Conservation (phyloP, 345 rosid genomes). For the Brassica carinata region DNA sequence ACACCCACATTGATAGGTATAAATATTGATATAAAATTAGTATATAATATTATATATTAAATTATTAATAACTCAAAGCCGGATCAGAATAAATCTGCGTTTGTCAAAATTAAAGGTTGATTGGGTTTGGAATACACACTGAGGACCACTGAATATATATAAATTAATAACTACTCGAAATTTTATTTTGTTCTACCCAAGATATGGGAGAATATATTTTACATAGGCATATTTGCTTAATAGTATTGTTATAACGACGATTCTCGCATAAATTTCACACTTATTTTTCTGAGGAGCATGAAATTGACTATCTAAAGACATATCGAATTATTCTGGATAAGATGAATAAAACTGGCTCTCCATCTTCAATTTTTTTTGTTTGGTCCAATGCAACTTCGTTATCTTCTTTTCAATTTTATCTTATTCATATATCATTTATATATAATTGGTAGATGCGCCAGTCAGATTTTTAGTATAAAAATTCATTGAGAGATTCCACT, state of each 20-base stretch:
- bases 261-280: constrained; percentile 14
- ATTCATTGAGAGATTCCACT: background rate
- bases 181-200: constrained; percentile 32
- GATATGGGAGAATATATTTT: constrained; percentile 42
- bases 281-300: constrained; percentile 1
- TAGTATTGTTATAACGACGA: constrained; percentile 19
- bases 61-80: background rate
- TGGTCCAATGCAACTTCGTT: constrained; percentile 31
- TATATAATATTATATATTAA: background rate
- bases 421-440: background rate
- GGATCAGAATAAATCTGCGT: background rate
- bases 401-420: background rate
- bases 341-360: constrained; percentile 19
- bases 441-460: constrained; percentile 17
- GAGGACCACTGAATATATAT: constrained; percentile 9
- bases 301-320: constrained; percentile 8
- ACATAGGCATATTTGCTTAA: constrained; percentile 16
- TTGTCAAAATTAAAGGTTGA: constrained; percentile 10
- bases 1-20: background rate
- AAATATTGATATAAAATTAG: background rate
- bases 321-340: background rate
- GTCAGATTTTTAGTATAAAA: background rate
- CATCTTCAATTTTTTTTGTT: constrained; percentile 25
- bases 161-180: background rate
- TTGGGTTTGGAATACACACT: background rate